Percentiles rank a stretch among this genome's conserved stretches.
Evolutionary conservation across 345 rosid genomes (phyloP).

Genomic region (Hypericum androsaemum): DNA sequence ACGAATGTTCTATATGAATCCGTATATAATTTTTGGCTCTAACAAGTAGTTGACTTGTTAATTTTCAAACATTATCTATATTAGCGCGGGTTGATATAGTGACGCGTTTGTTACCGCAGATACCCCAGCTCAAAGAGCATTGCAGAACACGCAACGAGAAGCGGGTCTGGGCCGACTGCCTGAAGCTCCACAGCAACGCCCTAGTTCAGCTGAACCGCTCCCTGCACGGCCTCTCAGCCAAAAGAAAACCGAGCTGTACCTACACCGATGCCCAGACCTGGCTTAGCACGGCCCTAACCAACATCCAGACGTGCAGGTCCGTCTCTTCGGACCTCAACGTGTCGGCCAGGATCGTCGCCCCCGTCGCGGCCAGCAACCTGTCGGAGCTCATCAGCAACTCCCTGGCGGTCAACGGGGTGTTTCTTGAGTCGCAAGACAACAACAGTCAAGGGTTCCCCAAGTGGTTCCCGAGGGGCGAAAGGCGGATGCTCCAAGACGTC

Average conservation of each 20-base stretch:
- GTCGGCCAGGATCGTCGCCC: slow-evolving; percentile 32
- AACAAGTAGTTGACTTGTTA: no score
- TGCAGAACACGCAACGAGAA: slow-evolving; percentile 25
- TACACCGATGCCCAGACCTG: slow-evolving; percentile 76
- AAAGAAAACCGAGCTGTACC: slow-evolving; percentile 18
- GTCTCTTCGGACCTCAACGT: slow-evolving; percentile 58
- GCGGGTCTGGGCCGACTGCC: slow-evolving; percentile 53
- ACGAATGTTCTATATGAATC: no score
- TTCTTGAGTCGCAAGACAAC: slow-evolving; percentile 19
- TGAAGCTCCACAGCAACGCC: slow-evolving; percentile 46
- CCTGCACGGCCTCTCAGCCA: slow-evolving; percentile 21
- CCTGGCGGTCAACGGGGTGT: slow-evolving; percentile 44
- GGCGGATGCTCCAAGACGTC: slow-evolving; percentile 28
- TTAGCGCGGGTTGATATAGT: no score
- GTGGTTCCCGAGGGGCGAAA: slow-evolving; percentile 35
- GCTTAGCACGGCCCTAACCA: slow-evolving; percentile 80
- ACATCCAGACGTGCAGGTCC: slow-evolving; percentile 52
- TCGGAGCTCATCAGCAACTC: slow-evolving; percentile 48
- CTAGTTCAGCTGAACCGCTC: slow-evolving; percentile 56
- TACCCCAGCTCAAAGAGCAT: slow-evolving; percentile 10
- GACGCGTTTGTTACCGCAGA: no score
- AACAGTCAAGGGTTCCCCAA: slow-evolving; percentile 22
- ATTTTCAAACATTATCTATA: no score
- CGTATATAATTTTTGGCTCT: no score
- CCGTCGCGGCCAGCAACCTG: slow-evolving; percentile 36